Percentiles rank a stretch among this genome's conserved stretches.
Evolutionary conservation across 2,329 filamentous ascomycete species (phyloP).

Genomic region (Alternaria dauci): DNA sequence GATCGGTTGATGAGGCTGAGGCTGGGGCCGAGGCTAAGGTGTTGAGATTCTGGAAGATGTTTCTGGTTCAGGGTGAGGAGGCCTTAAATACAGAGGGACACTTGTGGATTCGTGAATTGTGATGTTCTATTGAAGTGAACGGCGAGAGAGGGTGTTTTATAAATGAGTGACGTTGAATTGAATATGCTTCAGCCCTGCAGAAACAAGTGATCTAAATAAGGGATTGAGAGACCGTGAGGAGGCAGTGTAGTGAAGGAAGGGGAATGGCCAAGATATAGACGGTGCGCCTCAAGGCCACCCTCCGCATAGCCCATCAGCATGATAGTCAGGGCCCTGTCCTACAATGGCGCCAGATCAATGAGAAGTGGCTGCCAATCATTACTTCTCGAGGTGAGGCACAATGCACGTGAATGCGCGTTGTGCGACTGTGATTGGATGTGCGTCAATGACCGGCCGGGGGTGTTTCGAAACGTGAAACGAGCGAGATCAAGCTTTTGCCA

Average conservation of each 20-base stretch:
- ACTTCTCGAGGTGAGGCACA: not conserved
- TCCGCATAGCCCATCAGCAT: conserved; percentile 1
- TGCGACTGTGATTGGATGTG: conserved; percentile 27
- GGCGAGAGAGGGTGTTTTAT: not conserved
- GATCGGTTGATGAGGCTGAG: not conserved
- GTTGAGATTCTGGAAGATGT: not conserved
- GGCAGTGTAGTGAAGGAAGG: conserved; percentile 21
- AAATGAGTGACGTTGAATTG: conserved; percentile 18
- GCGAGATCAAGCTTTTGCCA: conserved; percentile 33
- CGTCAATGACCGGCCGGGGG: conserved; percentile 1
- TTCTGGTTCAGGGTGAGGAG: not conserved
- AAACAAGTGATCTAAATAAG: conserved; percentile 22
- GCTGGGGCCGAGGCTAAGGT: not conserved
- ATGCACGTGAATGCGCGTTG: conserved; percentile 22
- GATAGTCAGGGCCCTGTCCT: conserved; percentile 1
- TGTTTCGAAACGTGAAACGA: conserved; percentile 42
- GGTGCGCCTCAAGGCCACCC: conserved; percentile 15
- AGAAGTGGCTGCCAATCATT: conserved; percentile 24
- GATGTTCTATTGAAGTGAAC: not conserved
- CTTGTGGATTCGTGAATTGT: not conserved
- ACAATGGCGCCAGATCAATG: conserved; percentile 1
- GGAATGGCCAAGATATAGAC: conserved; percentile 20
- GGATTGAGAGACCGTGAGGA: conserved; percentile 21
- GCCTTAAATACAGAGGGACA: not conserved
- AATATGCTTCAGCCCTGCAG: conserved; percentile 22